These are phyloP conservation scores for Acorus gramineus DNA, from an alignment of 106 monocot species.

Conservation along the genomic window DNA sequence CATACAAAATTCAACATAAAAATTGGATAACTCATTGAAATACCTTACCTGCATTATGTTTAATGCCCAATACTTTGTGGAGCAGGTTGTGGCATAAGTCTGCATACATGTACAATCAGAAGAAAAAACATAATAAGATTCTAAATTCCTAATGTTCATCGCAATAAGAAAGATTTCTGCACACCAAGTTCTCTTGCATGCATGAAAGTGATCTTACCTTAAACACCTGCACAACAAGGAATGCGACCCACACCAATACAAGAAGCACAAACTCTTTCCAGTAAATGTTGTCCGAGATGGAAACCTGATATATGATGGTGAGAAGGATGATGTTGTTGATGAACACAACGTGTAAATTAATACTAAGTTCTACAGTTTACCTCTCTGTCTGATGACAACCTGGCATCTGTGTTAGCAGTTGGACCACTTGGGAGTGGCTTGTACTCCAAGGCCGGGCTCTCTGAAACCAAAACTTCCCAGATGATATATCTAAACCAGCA, in stretches of 20 bases:
- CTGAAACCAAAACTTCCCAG: neutral
- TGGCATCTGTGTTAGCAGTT: slow-evolving; percentile 8
- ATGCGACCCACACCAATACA: slow-evolving; percentile 48
- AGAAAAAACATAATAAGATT: too few species aligned
- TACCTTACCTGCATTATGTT: slow-evolving; percentile 34
- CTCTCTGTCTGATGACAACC: slow-evolving; percentile 21
- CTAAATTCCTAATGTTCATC: too few species aligned
- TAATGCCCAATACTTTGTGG: slow-evolving; percentile 43
- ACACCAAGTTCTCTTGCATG: too few species aligned
- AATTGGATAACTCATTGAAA: too few species aligned
- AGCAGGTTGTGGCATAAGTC: slow-evolving; percentile 46
- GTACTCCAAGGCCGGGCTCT: slow-evolving; percentile 26
- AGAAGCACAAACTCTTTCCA: slow-evolving; percentile 47
- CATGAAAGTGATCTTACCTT: slow-evolving; percentile 18
- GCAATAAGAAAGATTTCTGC: too few species aligned
- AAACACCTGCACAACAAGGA: slow-evolving; percentile 42
- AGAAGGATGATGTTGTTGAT: too few species aligned
- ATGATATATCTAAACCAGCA: too few species aligned
- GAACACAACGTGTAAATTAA: too few species aligned
- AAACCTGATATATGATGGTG: slow-evolving; percentile 17
- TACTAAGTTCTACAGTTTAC: neutral
- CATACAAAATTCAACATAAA: too few species aligned
- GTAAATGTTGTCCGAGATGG: slow-evolving; percentile 35
- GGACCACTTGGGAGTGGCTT: slow-evolving; percentile 19
- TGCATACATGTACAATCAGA: slow-evolving; percentile 8